These are phyloP conservation scores for Coniosporium apollinis DNA, from an alignment of 495 filamentous ascomycete species.

Conservation along the genomic window DNA sequence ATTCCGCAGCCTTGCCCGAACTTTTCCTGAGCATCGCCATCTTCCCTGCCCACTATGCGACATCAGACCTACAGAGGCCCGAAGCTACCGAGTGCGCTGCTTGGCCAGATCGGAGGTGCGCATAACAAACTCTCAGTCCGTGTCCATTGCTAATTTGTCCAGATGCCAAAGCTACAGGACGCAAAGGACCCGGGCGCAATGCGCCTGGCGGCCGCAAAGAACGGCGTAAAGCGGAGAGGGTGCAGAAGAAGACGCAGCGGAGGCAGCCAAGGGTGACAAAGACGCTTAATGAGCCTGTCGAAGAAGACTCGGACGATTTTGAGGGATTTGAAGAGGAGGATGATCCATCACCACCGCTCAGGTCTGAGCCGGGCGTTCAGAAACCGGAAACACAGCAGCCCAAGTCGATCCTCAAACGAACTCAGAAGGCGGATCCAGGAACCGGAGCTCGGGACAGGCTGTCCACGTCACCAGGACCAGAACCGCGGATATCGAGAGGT, in stretches of 20 bases:
- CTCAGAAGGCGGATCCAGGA: constrained; percentile 4
- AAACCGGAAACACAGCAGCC: constrained; percentile 17
- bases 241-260: constrained; percentile 34
- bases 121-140: too few relatives aligned
- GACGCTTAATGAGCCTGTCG: too few relatives aligned
- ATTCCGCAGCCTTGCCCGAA: neutral
- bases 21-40: constrained; percentile 17
- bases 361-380: too few relatives aligned
- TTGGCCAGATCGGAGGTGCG: constrained; percentile 38
- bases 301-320: constrained; percentile 17
- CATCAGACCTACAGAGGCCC: constrained; percentile 36
- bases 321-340: constrained; percentile 14
- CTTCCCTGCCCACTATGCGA: constrained; percentile 14
- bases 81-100: constrained; percentile 43
- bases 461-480: constrained; percentile 13
- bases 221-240: constrained; percentile 38
- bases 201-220: constrained; percentile 39
- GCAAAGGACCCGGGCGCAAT: constrained; percentile 22
- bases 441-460: too few relatives aligned
- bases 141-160: too few relatives aligned
- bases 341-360: constrained; percentile 1
- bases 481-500: constrained; percentile 33
- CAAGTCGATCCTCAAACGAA: constrained; percentile 32
- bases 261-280: constrained; percentile 4
- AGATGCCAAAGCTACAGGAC: too few relatives aligned